Conservation (phyloP, 1,284 basidiomycete genomes). For the Tilletia indica region DNA sequence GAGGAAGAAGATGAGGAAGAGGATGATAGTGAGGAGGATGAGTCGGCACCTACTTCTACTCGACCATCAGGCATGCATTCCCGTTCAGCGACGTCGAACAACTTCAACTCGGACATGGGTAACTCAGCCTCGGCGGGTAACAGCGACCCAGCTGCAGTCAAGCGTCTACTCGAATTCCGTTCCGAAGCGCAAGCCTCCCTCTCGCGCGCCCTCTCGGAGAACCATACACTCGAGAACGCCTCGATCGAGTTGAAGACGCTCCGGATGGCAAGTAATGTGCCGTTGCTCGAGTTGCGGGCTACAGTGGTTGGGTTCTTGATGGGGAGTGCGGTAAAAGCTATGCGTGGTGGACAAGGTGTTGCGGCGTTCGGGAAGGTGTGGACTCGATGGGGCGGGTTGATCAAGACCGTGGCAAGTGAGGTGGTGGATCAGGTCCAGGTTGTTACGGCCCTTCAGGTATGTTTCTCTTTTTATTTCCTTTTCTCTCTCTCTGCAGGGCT, state of each 20-base stretch:
- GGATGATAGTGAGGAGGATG: conserved; percentile 27
- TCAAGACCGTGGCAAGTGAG: conserved; percentile 49
- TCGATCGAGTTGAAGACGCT: conserved; percentile 88
- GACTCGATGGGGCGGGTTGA: conserved; percentile 55
- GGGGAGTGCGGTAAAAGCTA: not conserved
- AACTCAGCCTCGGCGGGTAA: conserved; percentile 20
- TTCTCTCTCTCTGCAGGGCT: conserved; percentile 38
- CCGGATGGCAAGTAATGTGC: conserved; percentile 87
- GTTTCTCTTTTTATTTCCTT: not conserved
- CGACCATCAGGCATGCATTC: conserved; percentile 41
- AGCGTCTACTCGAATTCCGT: conserved; percentile 66
- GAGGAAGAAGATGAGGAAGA: conserved; percentile 35
- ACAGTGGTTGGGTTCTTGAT: conserved; percentile 63
- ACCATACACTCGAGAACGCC: conserved; percentile 84
- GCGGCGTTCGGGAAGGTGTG: conserved; percentile 11
- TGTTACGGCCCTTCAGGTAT: conserved; percentile 47
- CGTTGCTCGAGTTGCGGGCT: conserved; percentile 72
- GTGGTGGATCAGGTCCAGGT: conserved; percentile 55
- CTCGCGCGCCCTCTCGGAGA: conserved; percentile 84
- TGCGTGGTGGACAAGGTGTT: not conserved
- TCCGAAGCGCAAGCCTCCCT: conserved; percentile 76
- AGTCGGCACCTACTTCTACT: not conserved
- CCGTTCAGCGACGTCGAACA: conserved; percentile 29
- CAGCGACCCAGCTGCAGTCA: conserved; percentile 33
- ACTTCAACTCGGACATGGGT: conserved; percentile 29